Evolutionary conservation across 2,329 filamentous ascomycete species (phyloP).

Genomic region (Aspergillus pseudotamarii): DNA sequence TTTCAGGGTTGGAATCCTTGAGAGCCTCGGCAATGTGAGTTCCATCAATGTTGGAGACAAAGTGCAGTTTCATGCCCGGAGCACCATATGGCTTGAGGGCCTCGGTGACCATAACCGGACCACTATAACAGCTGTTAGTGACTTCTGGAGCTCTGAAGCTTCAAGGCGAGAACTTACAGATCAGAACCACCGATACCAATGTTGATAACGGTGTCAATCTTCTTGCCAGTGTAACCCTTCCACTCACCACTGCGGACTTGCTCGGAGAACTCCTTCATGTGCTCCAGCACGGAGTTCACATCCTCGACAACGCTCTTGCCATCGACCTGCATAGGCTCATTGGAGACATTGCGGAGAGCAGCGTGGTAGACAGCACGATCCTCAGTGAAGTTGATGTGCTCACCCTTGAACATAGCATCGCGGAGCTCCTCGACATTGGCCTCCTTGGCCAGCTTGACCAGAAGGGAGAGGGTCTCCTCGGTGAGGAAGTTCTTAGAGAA

Average conservation of each 20-base stretch:
- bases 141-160: not conserved
- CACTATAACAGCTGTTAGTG: slow-evolving; percentile 55
- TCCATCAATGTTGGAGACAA: slow-evolving; percentile 99
- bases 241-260: slow-evolving; percentile 91
- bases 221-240: slow-evolving; percentile 97
- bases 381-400: slow-evolving; percentile 99
- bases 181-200: slow-evolving; percentile 98
- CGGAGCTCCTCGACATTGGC: slow-evolving; percentile 89
- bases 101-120: slow-evolving; percentile 98
- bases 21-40: slow-evolving; percentile 97
- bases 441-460: slow-evolving; percentile 89
- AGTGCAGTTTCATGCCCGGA: slow-evolving; percentile 85
- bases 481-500: slow-evolving; percentile 99
- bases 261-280: slow-evolving; percentile 98
- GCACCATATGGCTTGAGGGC: slow-evolving; percentile 93
- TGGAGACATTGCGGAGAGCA: slow-evolving; percentile 86
- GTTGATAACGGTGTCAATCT: slow-evolving; percentile 94
- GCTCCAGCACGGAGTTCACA: slow-evolving; percentile 86
- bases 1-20: slow-evolving; percentile 86
- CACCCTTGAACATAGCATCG: slow-evolving; percentile 95
- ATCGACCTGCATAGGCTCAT: slow-evolving; percentile 80
- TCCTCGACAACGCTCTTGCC: slow-evolving; percentile 92
- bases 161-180: slow-evolving; percentile 66
- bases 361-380: slow-evolving; percentile 93
- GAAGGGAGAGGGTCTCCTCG: slow-evolving; percentile 83